Evolutionary conservation across 768 basidiomycete genomes (phyloP), one percentile per base, ranked within the genome.

Genomic region (Pulveroboletus sp.): DNA sequence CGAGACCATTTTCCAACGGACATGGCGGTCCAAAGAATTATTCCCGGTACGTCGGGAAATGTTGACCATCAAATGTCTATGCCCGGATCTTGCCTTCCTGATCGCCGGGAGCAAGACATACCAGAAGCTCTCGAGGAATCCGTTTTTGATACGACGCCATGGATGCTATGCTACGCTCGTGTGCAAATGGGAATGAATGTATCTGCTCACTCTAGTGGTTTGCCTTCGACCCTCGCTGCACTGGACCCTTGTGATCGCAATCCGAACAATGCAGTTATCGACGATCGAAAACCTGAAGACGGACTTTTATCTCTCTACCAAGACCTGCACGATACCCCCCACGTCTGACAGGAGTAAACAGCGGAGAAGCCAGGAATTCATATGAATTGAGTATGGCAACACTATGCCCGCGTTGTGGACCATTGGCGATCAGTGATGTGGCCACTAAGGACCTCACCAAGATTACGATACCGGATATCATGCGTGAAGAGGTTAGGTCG

Each of bases 81-180:
- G 35, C 39, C 52, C 17, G 49, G 52, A 0, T 27, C 56, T 3
- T 53, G 61, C 52, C 6, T 43, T n/a, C 5, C n/a, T 1, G 48
- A 35, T 31, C 30, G 18, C 39, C 39, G 2, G 8, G 30, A 30
- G 37, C 43, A 43, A 14, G 9, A 3, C 24, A 5, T 14, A 5
- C 8, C 41, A 4, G 43, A 32, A 8, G 18, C 3, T 11, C 26
- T 17, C 18, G 32, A 35, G 2, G 28, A 28, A 39, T 9, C 46
- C 6, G 15, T 35, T 15, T 27, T 41, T n/a, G 33, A 36, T 10
- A 6, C n/a, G 38, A 39, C 39, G 9, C 8, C 21, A 2, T 37
- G 43, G 50, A 24, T 5, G 3, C 14, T 31, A 6, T 32, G 26
- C 26, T 24, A 1, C 21, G 11, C 24, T 5, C 17, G 28, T 17